Evolutionary conservation across 345 rosid genomes (phyloP).

Genomic region (Syzygium oleosum): DNA sequence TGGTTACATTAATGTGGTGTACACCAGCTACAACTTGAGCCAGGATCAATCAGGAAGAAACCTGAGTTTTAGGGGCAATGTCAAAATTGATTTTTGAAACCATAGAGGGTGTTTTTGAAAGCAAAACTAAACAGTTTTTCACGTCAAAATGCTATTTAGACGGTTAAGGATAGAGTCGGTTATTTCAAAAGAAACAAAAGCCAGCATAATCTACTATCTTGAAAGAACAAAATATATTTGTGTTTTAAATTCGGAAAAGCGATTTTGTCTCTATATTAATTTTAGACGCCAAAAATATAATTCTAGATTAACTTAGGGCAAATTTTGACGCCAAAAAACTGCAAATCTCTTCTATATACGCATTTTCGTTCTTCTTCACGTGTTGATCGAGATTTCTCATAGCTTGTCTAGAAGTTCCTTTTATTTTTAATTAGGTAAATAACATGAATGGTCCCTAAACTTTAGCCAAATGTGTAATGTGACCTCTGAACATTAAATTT

Average conservation of each 20-base stretch:
- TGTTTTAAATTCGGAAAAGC: background rate
- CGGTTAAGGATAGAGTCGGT: background rate
- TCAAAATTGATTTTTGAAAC: background rate
- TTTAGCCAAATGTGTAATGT: too few species aligned
- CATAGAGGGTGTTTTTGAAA: background rate
- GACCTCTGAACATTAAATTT: too few species aligned
- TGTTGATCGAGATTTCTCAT: background rate
- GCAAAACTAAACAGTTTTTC: background rate
- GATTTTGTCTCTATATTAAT: background rate
- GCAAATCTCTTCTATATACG: fast-evolving
- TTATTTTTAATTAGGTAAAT: too few species aligned
- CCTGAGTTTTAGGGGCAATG: background rate
- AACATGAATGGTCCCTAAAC: too few species aligned
- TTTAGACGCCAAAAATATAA: background rate
- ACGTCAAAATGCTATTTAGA: background rate
- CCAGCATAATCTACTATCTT: background rate
- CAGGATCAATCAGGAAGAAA: background rate
- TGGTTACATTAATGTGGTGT: too few species aligned
- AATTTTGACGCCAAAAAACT: too few species aligned
- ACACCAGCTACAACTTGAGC: too few species aligned
- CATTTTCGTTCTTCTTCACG: too few species aligned
- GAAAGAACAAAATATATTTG: background rate
- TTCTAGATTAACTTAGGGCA: background rate
- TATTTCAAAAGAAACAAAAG: background rate
- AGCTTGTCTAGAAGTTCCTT: fast-evolving